These are phyloP conservation scores for Nakazawaea wickerhamii DNA, from an alignment of 805 yeast species.

Conservation along the genomic window DNA sequence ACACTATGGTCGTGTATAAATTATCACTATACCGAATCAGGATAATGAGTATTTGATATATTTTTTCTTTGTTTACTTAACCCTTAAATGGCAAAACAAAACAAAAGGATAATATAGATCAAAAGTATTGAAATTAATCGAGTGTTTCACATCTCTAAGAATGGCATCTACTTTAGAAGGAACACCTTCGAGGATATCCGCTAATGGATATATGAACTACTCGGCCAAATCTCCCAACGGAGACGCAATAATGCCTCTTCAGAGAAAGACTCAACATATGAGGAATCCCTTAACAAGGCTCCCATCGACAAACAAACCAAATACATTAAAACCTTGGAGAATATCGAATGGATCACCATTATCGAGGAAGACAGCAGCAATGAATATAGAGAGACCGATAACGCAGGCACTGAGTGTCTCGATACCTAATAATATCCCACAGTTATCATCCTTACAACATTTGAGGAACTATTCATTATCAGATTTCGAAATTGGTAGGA, in stretches of 20 bases:
- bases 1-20: no score
- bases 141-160: no score
- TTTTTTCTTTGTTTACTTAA: not conserved
- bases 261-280: not conserved
- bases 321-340: slow-evolving; percentile 10
- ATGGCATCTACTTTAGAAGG: not conserved
- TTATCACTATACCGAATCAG: not conserved
- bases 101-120: not conserved
- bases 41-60: not conserved
- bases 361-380: not conserved
- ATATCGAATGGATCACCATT: slow-evolving; percentile 10
- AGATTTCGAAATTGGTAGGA: slow-evolving; percentile 83
- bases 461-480: slow-evolving; percentile 33
- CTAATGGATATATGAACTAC: not conserved
- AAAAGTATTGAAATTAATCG: no score
- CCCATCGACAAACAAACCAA: not conserved
- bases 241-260: not conserved
- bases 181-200: not conserved
- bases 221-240: not conserved
- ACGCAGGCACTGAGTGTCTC: slow-evolving; percentile 1
- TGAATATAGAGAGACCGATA: not conserved
- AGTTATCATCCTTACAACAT: slow-evolving; percentile 11
- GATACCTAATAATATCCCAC: slow-evolving; percentile 8
- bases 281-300: slow-evolving; percentile 2
- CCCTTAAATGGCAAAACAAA: not conserved